Conservation (phyloP, 2,329 filamentous ascomycete genomes). For the Penicillium brevicompactum region DNA sequence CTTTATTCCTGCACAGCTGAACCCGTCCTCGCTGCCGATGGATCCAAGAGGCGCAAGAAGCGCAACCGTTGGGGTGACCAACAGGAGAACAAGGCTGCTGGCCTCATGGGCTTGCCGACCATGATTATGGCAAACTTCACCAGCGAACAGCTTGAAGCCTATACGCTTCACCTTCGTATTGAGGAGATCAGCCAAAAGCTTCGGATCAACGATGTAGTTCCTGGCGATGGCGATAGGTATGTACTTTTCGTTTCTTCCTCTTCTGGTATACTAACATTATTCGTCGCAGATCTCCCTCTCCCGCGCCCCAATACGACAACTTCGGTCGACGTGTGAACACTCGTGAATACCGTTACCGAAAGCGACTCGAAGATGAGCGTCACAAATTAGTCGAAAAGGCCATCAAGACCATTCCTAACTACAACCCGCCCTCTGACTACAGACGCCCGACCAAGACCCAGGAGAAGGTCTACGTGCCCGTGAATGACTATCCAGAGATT, state of each 20-base stretch:
- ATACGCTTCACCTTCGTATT: slow-evolving; percentile 93
- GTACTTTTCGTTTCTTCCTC: not conserved
- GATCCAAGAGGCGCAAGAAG: slow-evolving; percentile 90
- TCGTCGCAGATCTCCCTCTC: slow-evolving; percentile 80
- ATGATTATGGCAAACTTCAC: slow-evolving; percentile 98
- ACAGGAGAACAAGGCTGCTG: slow-evolving; percentile 96
- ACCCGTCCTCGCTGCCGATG: slow-evolving; percentile 62
- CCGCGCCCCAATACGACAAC: slow-evolving; percentile 97
- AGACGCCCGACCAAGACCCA: slow-evolving; percentile 99
- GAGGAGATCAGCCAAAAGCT: slow-evolving; percentile 99
- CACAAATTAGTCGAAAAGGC: slow-evolving; percentile 99
- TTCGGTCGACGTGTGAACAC: slow-evolving; percentile 99
- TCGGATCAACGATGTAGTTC: slow-evolving; percentile 97
- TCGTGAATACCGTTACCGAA: slow-evolving; percentile 96
- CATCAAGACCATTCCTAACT: slow-evolving; percentile 99
- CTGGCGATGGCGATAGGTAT: slow-evolving; percentile 92
- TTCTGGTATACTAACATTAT: slow-evolving; percentile 17
- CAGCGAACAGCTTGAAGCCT: slow-evolving; percentile 95
- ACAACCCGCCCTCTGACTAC: slow-evolving; percentile 97
- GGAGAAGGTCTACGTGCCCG: slow-evolving; percentile 99
- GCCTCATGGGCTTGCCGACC: slow-evolving; percentile 94
- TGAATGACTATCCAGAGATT: slow-evolving; percentile 99
- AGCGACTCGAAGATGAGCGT: slow-evolving; percentile 95
- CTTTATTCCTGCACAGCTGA: slow-evolving; percentile 32
- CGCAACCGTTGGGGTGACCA: slow-evolving; percentile 98